Evolutionary conservation across 2,329 filamentous ascomycete species (phyloP).

Genomic region (Westerdykella aurantiaca): DNA sequence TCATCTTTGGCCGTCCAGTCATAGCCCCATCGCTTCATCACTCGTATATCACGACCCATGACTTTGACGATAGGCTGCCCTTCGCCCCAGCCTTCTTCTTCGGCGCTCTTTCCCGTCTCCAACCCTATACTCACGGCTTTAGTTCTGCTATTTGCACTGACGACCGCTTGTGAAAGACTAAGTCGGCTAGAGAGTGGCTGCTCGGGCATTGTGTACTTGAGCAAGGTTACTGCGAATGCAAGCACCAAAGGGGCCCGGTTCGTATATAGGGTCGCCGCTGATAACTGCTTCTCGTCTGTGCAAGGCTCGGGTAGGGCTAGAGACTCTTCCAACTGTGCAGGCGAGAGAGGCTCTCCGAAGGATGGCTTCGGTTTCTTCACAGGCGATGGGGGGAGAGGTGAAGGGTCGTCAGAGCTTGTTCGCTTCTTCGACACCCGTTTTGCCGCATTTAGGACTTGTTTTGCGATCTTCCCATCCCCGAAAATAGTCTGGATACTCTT

Average conservation of each 20-base stretch:
- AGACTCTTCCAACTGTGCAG: slow-evolving; percentile 58
- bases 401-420: slow-evolving; percentile 30
- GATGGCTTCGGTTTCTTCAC: slow-evolving; percentile 34
- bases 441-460: slow-evolving; percentile 53
- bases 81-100: slow-evolving; percentile 66
- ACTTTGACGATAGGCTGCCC: slow-evolving; percentile 69
- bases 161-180: slow-evolving; percentile 76
- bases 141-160: slow-evolving; percentile 71
- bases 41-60: slow-evolving; percentile 66
- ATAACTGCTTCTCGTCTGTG: slow-evolving; percentile 55
- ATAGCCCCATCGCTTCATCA: slow-evolving; percentile 74
- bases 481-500: slow-evolving; percentile 41
- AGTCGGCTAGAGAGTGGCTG: slow-evolving; percentile 79
- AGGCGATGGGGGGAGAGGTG: slow-evolving; percentile 19
- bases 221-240: slow-evolving; percentile 67
- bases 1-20: slow-evolving; percentile 42
- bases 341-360: slow-evolving; percentile 31
- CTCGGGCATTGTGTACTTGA: slow-evolving; percentile 77
- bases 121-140: slow-evolving; percentile 73
- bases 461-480: slow-evolving; percentile 50
- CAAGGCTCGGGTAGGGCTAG: slow-evolving; percentile 53
- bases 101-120: slow-evolving; percentile 57
- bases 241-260: slow-evolving; percentile 79
- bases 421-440: slow-evolving; percentile 55
- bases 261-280: slow-evolving; percentile 56